Evolutionary conservation across 306 rosid species (phyloP).

Genomic region (Potentilla sterilis): DNA sequence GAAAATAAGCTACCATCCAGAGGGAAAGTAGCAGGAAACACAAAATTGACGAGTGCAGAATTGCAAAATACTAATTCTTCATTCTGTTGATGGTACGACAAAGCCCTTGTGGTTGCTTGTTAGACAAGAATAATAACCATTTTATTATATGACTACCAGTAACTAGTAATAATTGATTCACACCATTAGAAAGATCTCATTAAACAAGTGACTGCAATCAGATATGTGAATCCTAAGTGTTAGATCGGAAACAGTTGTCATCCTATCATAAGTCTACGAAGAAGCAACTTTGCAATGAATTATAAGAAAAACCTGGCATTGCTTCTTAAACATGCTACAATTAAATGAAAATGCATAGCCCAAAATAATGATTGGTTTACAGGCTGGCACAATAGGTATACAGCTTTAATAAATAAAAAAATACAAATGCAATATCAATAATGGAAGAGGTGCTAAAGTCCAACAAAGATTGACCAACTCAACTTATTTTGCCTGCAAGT

Average conservation of each 20-base stretch:
- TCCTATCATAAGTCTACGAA: background rate
- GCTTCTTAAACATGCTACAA: slow-evolving; percentile 22
- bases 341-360: background rate
- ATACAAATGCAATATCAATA: background rate
- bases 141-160: background rate
- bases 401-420: background rate
- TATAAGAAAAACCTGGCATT: background rate
- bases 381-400: slow-evolving; percentile 5
- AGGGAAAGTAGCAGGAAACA: background rate
- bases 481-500: background rate
- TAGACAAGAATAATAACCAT: background rate
- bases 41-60: background rate
- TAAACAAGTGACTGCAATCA: background rate
- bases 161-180: background rate
- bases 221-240: slow-evolving; percentile 11
- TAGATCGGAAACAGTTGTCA: slow-evolving; percentile 17
- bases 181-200: background rate
- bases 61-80: background rate
- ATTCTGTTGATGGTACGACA: background rate
- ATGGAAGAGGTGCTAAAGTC: background rate
- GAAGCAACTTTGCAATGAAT: slow-evolving; percentile 1
- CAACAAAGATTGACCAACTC: background rate
- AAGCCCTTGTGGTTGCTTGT: background rate
- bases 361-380: slow-evolving; percentile 16
- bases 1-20: background rate